Conservation (phyloP, 176 grass and related monocot genomes). For the Cenchrus americanus region DNA sequence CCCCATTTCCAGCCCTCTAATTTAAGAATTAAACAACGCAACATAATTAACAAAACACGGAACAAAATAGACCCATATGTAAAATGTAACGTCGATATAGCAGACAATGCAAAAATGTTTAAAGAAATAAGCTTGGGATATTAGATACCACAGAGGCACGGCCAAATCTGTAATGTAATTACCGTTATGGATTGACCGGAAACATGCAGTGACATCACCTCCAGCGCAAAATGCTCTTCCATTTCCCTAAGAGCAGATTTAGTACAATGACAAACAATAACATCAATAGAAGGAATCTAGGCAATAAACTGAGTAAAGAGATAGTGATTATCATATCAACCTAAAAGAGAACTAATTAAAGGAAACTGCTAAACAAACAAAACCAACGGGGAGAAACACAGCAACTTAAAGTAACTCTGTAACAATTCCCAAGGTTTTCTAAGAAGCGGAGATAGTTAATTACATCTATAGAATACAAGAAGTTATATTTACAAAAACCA, state of each 20-base stretch:
- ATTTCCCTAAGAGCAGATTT: conserved; percentile 58
- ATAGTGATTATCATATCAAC: not conserved
- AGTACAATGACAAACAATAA: not conserved
- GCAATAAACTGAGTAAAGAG: not conserved
- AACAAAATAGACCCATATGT: not conserved
- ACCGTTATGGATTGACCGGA: conserved; percentile 49
- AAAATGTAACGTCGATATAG: not conserved
- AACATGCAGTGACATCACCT: conserved; percentile 69
- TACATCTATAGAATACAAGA: not conserved
- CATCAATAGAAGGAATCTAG: not conserved
- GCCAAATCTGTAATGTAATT: conserved; percentile 24
- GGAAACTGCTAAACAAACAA: not conserved
- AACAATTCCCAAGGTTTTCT: not conserved
- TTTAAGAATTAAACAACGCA: conserved; percentile 33
- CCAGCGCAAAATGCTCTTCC: conserved; percentile 97
- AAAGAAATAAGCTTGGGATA: conserved; percentile 4
- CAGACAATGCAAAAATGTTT: conserved; percentile 16
- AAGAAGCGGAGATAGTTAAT: not conserved
- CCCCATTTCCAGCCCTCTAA: conserved; percentile 74
- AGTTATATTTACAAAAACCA: not conserved
- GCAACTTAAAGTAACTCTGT: not conserved
- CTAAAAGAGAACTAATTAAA: not conserved
- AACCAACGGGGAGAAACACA: too few species aligned
- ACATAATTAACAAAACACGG: conserved; percentile 11
- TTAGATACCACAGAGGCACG: not conserved